Percentiles rank a stretch among this genome's conserved stretches.
Evolutionary conservation across 202 grass and related monocot species (phyloP).

Genomic region (Hordeum pubiflorum): DNA sequence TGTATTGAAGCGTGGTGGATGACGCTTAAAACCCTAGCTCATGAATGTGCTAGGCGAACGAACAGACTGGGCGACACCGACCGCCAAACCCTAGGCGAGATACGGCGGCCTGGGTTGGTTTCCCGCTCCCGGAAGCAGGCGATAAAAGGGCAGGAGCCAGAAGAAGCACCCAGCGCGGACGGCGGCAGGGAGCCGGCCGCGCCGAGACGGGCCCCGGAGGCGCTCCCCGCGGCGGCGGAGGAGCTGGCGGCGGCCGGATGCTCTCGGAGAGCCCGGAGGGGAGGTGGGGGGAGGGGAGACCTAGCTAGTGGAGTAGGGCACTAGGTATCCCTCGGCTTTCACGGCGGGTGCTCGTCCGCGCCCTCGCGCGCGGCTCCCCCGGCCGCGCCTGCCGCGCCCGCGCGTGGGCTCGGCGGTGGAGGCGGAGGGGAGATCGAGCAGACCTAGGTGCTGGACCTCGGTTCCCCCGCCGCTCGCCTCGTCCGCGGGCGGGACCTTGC

Average conservation of each 20-base stretch:
- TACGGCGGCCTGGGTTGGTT: rapidly evolving
- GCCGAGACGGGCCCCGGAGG: neutral
- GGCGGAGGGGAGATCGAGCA: neutral
- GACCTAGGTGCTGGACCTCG: neutral
- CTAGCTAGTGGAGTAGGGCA: neutral
- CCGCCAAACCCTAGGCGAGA: neutral
- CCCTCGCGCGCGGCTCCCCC: neutral
- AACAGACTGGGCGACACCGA: neutral
- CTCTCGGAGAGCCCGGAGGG: neutral
- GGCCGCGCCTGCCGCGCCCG: neutral
- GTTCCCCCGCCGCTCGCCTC: no score
- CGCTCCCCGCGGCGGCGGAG: no score
- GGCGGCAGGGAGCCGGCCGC: no score
- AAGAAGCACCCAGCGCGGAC: neutral
- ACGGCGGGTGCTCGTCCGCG: neutral
- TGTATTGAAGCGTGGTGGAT: no score
- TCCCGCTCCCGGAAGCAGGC: neutral
- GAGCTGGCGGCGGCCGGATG: no score
- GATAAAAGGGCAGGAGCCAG: neutral
- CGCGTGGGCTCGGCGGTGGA: neutral
- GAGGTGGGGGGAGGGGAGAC: neutral
- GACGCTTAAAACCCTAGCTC: neutral
- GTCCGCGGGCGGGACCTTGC: neutral
- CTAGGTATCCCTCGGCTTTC: neutral
- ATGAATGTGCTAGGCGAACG: neutral